These are phyloP conservation scores for Aspergillus sp. DNA, from an alignment of 2,329 filamentous ascomycete species.

Conservation along the genomic window DNA sequence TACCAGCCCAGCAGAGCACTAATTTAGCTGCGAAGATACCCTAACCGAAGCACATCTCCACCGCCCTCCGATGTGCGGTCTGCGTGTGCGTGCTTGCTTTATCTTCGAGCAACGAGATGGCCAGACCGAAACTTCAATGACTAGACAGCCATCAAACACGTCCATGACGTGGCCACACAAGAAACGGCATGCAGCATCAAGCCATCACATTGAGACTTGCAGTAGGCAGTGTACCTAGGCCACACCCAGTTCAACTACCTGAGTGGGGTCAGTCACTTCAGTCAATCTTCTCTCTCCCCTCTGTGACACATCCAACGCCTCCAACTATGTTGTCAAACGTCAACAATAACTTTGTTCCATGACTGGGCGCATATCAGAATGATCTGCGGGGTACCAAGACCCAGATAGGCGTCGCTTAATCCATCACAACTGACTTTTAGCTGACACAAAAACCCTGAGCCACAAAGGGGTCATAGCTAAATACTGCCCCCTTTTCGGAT, in stretches of 20 bases:
- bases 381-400: neutral
- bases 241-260: neutral
- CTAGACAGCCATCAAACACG: neutral
- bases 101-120: neutral
- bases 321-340: neutral
- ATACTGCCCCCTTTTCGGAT: neutral
- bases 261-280: neutral
- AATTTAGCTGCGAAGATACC: neutral
- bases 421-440: neutral
- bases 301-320: neutral
- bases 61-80: neutral
- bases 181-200: neutral
- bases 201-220: neutral
- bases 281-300: neutral
- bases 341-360: slow-evolving; percentile 6
- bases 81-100: neutral
- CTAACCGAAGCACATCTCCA: neutral
- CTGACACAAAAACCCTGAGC: neutral
- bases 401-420: neutral
- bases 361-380: slow-evolving; percentile 1
- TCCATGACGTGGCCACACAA: neutral
- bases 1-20: neutral
- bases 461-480: neutral
- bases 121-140: neutral
- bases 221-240: neutral